Conservation (phyloP, 441 rosid species). For the Populus hybrid region DNA sequence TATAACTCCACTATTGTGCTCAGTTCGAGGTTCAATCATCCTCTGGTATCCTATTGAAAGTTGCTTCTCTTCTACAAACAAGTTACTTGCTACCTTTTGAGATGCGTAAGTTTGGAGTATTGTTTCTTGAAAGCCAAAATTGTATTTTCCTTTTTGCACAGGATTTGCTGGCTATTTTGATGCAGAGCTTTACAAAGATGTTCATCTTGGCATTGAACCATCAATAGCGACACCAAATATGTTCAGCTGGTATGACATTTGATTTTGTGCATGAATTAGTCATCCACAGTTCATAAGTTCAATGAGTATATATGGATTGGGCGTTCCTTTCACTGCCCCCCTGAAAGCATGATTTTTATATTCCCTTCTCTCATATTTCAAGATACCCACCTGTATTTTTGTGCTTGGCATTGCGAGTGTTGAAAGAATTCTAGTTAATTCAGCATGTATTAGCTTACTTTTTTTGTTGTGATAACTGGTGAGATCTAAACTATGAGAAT, state of each 20-base stretch:
- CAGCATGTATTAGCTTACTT: not conserved
- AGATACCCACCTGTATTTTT: not conserved
- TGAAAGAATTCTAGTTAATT: not conserved
- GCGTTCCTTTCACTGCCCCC: not conserved
- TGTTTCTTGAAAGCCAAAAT: too few relatives aligned
- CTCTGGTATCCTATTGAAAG: not conserved
- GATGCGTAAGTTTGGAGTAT: not conserved
- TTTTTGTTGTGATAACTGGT: not conserved
- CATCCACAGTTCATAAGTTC: too few relatives aligned
- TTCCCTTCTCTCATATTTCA: not conserved
- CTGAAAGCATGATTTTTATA: not conserved
- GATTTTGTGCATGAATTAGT: not conserved
- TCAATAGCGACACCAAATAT: slow-evolving; percentile 94
- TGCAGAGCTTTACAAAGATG: too few relatives aligned
- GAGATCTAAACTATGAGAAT: not conserved
- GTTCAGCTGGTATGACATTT: slow-evolving; percentile 84
- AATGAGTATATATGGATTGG: not conserved
- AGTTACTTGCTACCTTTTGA: not conserved
- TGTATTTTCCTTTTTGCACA: too few relatives aligned
- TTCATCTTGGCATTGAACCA: slow-evolving; percentile 41
- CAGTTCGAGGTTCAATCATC: not conserved
- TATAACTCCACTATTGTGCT: not conserved
- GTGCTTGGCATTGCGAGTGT: not conserved
- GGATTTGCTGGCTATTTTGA: too few relatives aligned
- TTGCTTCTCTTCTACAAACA: not conserved